Evolutionary conservation across 495 filamentous ascomycete species (phyloP), one percentile per base, ranked within the genome.

Genomic region (Emericellopsis terricola): DNA sequence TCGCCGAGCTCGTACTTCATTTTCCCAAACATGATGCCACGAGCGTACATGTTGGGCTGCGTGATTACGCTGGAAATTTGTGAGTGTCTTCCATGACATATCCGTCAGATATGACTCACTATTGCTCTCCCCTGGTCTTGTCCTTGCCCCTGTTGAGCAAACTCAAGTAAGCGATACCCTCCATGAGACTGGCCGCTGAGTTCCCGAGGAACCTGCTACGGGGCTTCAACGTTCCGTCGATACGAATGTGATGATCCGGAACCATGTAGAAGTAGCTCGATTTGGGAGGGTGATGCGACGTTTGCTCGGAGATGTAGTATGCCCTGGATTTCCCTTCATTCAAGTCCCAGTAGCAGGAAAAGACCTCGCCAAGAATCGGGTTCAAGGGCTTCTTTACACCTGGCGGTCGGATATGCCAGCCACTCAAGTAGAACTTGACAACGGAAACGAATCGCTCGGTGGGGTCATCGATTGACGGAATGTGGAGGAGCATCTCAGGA

Each of bases 1-100:
- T 99, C 89, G 24, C 89, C 89, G 14, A 99, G 69, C 57, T 99
- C 89, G 56, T 96, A 99, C 55, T 94, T 94, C 89, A 99, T 96
- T 56, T 94, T 96, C 15, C 89, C 89, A 47, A 99, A 94, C 9
- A 99, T 61, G 37, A 99, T 96, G 16, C 89, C 89, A 37, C 89
- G 72, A 23, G 87, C 91, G 54, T 99, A 99, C 86, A 99, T 99
- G 53, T 99, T 99, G 5, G 89, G 89, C 49, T 99, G 89, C 0
- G 89, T 94, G 34, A 94, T 52, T 44, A 87, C 78, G 54, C 81
- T 87, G 35, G 2, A 3, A 35, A 28, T 11, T 15, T 7, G 6
- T 47, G 9, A 45, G 46, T 31, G 29, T 8, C 8, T 15, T 34
- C 10, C 17, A n/a, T 4, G 19, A 13, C 8, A 2, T 19, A n/a